Evolutionary conservation across 352 stramenopile species (phyloP).

Genomic region (Aphanomyces invadans): DNA sequence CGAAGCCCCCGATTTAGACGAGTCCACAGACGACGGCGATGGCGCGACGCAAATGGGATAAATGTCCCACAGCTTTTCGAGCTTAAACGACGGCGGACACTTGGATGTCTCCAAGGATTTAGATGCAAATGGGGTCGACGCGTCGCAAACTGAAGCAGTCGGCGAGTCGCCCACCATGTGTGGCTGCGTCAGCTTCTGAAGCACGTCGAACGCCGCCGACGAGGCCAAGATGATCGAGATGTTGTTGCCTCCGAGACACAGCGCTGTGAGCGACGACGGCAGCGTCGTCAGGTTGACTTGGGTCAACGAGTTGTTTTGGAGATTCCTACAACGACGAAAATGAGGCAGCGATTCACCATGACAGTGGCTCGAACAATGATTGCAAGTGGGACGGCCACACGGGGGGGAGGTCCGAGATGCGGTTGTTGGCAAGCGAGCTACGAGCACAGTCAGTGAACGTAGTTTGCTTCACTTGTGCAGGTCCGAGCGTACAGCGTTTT

Average conservation of each 20-base stretch:
- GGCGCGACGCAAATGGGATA: not conserved
- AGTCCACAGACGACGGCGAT: not conserved
- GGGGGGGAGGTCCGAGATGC: not conserved
- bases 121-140: not conserved
- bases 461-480: not conserved
- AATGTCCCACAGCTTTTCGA: not conserved
- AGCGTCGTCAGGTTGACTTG: not conserved
- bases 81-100: not conserved
- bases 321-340: not conserved
- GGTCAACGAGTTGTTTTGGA: not conserved
- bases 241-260: not conserved
- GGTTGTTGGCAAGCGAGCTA: conserved; percentile 1
- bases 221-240: conserved; percentile 4
- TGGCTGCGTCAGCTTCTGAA: not conserved
- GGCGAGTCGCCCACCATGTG: not conserved
- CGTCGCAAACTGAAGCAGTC: not conserved
- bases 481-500: not conserved
- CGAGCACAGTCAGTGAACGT: not conserved
- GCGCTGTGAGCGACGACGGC: not conserved
- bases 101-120: not conserved
- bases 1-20: not conserved
- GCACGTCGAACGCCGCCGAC: not conserved
- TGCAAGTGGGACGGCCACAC: not conserved
- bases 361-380: not conserved
- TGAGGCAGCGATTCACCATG: not conserved